Evolutionary conservation across 1,284 basidiomycete species (phyloP), one percentile per base, ranked within the genome.

Genomic region (Athelia psychrophila): DNA sequence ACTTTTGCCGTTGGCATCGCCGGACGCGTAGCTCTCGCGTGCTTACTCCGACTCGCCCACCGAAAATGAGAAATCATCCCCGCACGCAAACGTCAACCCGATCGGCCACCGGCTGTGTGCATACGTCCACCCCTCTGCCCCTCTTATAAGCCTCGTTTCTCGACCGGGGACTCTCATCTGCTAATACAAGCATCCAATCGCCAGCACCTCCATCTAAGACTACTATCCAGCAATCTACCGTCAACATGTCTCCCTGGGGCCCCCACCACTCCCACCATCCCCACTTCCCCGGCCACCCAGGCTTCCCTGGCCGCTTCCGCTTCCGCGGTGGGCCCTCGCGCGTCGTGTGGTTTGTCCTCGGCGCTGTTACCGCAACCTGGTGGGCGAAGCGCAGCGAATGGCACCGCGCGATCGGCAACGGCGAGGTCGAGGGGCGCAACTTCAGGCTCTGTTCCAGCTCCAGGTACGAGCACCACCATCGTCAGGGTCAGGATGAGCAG

Each of bases 341-440:
- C 55, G 44, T 85, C 53, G 44, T 88, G 62, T 88, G 86, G 86
- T 86, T 88, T 71, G 15, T 76, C 56, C 24, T 87, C 55, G 86
- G 86, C 51, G 85, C 80, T 3, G 72, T 69, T 2, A 63, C 73
- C 38, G 79, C 83, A 2, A 72, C 77, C 5, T 72, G 68, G 60
- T 86, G 74, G 74, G 68, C 73, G 40, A 71, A 70, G 56, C 71
- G 20, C 20, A 42, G 20, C n/a, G 38, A 42, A 16, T 8, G 6
- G 38, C 38, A 42, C n/a, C 57, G 4, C 60, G 62, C 49, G 56
- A 64, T 47, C 62, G 61, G 32, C 64, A 65, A 51, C 60, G 32
- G 24, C 18, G 40, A 30, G 9, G 36, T 20, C 22, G 12, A n/a
- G 23, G 20, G 12, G 36, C 23, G 22, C 3, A 22, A 20, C 20